Percentiles rank a stretch among this genome's conserved stretches.
These are phyloP conservation scores for Blastobotrys mokoenaii DNA, from an alignment of 805 yeast genomes.

Conservation along the genomic window DNA sequence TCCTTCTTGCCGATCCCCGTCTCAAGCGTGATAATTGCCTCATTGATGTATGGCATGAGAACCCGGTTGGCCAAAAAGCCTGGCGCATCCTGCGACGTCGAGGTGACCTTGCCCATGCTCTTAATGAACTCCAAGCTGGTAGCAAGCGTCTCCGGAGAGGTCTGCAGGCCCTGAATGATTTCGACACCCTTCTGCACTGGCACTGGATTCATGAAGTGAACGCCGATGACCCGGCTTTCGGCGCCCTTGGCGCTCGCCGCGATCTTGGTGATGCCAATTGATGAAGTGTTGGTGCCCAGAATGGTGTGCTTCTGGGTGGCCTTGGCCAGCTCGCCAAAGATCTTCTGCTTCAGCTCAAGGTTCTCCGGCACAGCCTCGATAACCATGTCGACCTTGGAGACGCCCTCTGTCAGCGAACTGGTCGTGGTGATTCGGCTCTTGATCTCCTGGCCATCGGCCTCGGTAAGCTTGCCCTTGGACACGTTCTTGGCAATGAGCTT, in stretches of 20 bases:
- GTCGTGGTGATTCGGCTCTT: conserved; percentile 21
- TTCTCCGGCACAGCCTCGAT: conserved; percentile 39
- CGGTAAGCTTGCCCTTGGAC: conserved; percentile 28
- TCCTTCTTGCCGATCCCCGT: conserved; percentile 33
- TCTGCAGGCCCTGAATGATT: conserved; percentile 35
- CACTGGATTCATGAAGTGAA: conserved; percentile 40
- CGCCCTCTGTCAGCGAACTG: conserved; percentile 20
- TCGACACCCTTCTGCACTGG: conserved; percentile 39
- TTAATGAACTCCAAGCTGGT: conserved; percentile 26
- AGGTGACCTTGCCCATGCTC: conserved; percentile 31
- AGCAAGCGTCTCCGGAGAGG: conserved; percentile 28
- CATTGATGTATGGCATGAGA: conserved; percentile 37
- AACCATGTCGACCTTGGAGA: conserved; percentile 29
- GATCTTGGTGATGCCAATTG: conserved; percentile 35
- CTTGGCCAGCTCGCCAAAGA: conserved; percentile 30
- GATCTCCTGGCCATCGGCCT: conserved; percentile 25
- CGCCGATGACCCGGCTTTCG: conserved; percentile 33
- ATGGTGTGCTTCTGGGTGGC: conserved; percentile 24
- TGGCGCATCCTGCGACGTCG: conserved; percentile 33
- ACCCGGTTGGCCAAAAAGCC: conserved; percentile 39
- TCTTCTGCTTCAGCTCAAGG: conserved; percentile 27
- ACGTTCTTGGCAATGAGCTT: conserved; percentile 32
- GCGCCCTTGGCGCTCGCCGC: conserved; percentile 37
- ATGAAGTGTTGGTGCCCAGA: conserved; percentile 36
- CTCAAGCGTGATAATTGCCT: conserved; percentile 34